Base-by-base conservation (phyloP, 352 stramenopile species). In the Phytophthora sansomeana region DNA sequence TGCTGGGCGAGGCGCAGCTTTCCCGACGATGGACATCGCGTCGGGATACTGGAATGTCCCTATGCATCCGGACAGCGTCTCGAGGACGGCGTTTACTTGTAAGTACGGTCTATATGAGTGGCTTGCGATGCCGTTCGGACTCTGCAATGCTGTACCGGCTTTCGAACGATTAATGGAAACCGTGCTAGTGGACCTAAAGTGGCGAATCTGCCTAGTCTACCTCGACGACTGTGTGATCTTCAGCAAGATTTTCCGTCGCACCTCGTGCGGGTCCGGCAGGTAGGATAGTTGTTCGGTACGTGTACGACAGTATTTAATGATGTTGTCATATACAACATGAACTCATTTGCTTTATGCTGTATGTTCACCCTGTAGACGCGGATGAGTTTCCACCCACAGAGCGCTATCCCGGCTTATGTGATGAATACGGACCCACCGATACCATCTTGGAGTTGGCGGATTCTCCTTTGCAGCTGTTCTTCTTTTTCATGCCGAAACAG, bases 401-500 rank as follows among this genome's bases (percentile, higher is more conserved):
- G 24, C 5, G 16, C 4, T 48, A 48, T 28, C 50, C 35, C 4
- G 19, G 30, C n/a, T 11, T 58, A 6, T 48, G 24, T 4, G 9
- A 6, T 7, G 41, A 50, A 3, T 67, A 39, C 11, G 59, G 59
- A 3, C 33, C 50, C 24, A 56, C 49, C 5, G 19, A 48, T 16
- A 41, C 48, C 13, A 39, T 67, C 9, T 3, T 55, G 0, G 13
- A 4, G 2, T 30, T 60, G 32, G 36, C 58, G 1, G 58, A 60
- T 0, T 60, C 58, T 1, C 49, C 42, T 9, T 16, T 60, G 19
- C 42, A 60, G 17, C 16, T 57, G 24, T 58, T 62, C 1, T 10
- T 62, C 0, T 68, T 38, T 6, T 62, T 68, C 26, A 55, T 68
- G 60, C 36, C 57, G 9, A 51, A 52, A n/a, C 7, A 7, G 6